These are phyloP conservation scores for Ballota nigra DNA, from an alignment of 257 asterid genomes.

Conservation along the genomic window DNA sequence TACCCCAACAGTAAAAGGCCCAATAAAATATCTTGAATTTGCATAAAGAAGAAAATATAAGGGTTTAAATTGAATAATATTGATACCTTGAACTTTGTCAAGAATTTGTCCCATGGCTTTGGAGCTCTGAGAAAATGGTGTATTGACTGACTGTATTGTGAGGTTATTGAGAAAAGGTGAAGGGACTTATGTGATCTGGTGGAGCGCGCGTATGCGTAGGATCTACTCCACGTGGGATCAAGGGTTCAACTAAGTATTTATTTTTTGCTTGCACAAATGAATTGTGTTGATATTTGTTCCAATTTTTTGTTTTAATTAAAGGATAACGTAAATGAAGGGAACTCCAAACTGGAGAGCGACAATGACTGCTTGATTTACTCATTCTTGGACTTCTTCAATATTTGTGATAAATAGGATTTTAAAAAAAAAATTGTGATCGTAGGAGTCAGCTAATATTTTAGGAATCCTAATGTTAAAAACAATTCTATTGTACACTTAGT, in stretches of 20 bases:
- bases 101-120: constrained; percentile 81
- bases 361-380: not conserved
- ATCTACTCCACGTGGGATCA: constrained; percentile 36
- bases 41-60: not conserved
- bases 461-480: not conserved
- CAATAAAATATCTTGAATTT: not conserved
- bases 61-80: not conserved
- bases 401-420: not conserved
- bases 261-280: not conserved
- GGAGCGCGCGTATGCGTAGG: constrained; percentile 26
- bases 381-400: not conserved
- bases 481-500: too few species aligned
- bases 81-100: constrained; percentile 61
- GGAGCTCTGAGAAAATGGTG: constrained; percentile 24
- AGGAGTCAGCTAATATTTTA: not conserved
- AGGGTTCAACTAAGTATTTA: not conserved
- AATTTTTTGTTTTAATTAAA: not conserved
- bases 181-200: constrained; percentile 1
- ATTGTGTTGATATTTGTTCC: not conserved
- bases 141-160: not conserved
- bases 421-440: not conserved
- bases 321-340: constrained; percentile 1
- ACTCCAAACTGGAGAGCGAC: constrained; percentile 1
- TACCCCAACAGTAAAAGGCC: not conserved
- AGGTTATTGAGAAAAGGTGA: not conserved